A percentile compares a stretch with the other conserved stretches of the same genome.
Evolutionary conservation across 768 basidiomycete genomes (phyloP).

Genomic region (Tricholoma furcatifolium): DNA sequence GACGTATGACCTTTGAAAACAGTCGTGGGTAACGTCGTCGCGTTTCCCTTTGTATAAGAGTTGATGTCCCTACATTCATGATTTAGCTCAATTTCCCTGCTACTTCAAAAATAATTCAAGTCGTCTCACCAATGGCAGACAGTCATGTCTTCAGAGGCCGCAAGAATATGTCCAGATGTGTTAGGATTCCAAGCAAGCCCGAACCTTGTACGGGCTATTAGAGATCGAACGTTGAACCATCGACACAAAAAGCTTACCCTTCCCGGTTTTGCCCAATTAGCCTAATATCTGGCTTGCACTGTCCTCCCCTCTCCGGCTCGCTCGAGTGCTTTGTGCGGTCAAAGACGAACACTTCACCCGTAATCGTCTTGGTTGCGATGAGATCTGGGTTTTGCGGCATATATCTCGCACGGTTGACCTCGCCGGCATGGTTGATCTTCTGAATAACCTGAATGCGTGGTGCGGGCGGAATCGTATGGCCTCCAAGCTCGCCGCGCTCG

Average conservation of each 20-base stretch:
- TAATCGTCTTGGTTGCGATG: conserved; percentile 91
- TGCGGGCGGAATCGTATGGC: conserved; percentile 79
- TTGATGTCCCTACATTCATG: conserved; percentile 76
- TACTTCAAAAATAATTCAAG: background rate
- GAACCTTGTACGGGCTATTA: conserved; percentile 51
- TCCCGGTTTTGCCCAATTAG: conserved; percentile 90
- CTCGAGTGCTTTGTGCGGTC: conserved; percentile 96
- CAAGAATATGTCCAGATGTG: conserved; percentile 81
- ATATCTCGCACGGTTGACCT: conserved; percentile 96
- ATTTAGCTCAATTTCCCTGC: conserved; percentile 1
- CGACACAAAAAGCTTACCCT: conserved; percentile 61
- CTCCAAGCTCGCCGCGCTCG: conserved; percentile 92
- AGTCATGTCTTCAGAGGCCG: conserved; percentile 94
- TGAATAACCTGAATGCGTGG: conserved; percentile 90
- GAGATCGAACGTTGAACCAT: background rate
- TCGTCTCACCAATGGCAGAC: conserved; percentile 83
- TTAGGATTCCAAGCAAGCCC: conserved; percentile 91
- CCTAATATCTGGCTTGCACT: conserved; percentile 88
- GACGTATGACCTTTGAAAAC: conserved; percentile 88
- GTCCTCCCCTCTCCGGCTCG: conserved; percentile 82
- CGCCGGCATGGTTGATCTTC: conserved; percentile 91
- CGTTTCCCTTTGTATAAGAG: conserved; percentile 77
- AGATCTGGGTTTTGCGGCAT: conserved; percentile 99
- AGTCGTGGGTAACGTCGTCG: conserved; percentile 78
- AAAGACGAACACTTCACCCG: conserved; percentile 91